Base-by-base conservation (phyloP, 768 basidiomycete genomes). In the Serendipita vermifera region DNA sequence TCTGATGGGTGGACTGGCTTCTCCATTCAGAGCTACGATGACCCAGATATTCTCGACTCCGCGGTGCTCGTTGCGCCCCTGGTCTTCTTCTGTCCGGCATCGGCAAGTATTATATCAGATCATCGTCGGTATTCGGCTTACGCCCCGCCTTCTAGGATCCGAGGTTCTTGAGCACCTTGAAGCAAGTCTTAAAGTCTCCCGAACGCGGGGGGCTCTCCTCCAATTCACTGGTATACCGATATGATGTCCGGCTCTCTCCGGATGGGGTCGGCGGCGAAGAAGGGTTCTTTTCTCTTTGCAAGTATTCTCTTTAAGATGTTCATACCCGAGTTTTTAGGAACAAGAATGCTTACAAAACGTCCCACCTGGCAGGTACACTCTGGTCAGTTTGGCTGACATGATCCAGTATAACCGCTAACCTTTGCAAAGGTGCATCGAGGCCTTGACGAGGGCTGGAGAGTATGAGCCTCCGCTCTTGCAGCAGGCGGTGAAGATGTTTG, bases 241-340 rank as follows among this genome's bases (percentile, higher is more conserved):
- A 97, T 67, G 90, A 98, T 65, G 83, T 86, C 11, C 70, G 67
- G 24, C 86, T 86, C 66, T 82, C 87, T 0, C 83, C 87, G 57
- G 94, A 97, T 62, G 94, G 94, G 5, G 90, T 97, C 11, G 93
- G 94, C 1, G 92, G 93, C 1, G 89, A 94, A 60, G 93, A 96
- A 69, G 93, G 93, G 1, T 92, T 87, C 0, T 96, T 97, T 70
- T 89, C 88, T 59, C 72, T 98, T 43, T 92, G 89, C 53, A 24
- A 22, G 59, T 39, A 29, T 17, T 36, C 43, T 14, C 33, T 31
- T 17, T 24, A 13, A 32, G 32, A 55, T 58, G 13, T 17, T 54
- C 17, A 26, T 20, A 29, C 29, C 22, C 43, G 5, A 22, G n/a
- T n/a, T 13, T 24, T n/a, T 13, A 48, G n/a, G 7, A 54, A 22